phyloP scores from a whole-genome alignment of 73 alveolate species.

The Paramecium sonneborni region DNA sequence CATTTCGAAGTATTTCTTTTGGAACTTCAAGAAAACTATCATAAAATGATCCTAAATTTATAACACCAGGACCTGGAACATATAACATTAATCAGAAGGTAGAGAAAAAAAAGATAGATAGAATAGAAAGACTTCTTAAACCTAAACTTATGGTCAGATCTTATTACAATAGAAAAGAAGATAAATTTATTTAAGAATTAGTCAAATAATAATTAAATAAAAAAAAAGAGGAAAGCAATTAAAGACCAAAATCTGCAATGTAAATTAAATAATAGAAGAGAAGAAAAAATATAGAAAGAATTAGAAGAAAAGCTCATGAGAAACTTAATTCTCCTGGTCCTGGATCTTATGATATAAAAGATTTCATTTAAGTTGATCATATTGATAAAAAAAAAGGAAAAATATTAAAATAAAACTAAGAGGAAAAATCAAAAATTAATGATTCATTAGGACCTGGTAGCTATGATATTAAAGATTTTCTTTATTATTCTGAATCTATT shows the following conservation, averaged over 20 bases:
- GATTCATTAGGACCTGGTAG: neutral
- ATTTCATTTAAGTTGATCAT: neutral
- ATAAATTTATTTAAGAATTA: neutral
- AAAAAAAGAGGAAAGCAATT: neutral
- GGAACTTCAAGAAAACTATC: neutral
- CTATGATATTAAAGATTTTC: neutral
- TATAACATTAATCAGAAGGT: neutral
- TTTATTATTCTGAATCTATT: neutral
- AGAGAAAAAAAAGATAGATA: conserved; percentile 1
- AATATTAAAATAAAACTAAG: neutral
- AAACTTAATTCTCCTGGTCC: neutral
- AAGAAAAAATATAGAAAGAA: neutral
- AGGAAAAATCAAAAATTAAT: neutral
- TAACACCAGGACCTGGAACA: conserved; percentile 14
- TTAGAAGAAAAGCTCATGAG: neutral
- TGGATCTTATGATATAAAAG: neutral
- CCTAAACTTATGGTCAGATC: conserved; percentile 16
- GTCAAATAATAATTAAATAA: neutral
- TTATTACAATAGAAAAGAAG: neutral
- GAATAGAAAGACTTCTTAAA: neutral
- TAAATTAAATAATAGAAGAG: neutral
- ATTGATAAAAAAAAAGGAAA: neutral
- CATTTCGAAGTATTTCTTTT: neutral
- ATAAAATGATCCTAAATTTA: neutral
- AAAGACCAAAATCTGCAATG: neutral